A percentile compares a stretch with the other conserved stretches of the same genome.
Conservation (phyloP, 2,329 filamentous ascomycete species). For the Rutstroemia sp. region DNA sequence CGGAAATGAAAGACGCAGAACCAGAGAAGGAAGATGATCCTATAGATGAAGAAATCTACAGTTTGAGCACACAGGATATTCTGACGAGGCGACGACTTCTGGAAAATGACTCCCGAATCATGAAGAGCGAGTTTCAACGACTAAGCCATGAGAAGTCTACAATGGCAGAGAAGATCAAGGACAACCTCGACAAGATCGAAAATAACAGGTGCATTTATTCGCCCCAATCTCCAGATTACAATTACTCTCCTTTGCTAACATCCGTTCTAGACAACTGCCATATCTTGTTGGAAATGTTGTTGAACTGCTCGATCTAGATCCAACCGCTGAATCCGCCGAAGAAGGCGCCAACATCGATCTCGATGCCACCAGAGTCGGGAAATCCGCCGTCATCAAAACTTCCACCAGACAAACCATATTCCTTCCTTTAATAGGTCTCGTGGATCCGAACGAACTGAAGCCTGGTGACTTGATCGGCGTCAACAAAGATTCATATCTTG, state of each 20-base stretch:
- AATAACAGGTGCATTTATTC: slow-evolving; percentile 73
- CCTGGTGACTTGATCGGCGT: slow-evolving; percentile 95
- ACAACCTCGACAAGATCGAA: slow-evolving; percentile 97
- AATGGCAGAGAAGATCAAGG: slow-evolving; percentile 99
- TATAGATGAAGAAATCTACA: slow-evolving; percentile 88
- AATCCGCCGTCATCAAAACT: slow-evolving; percentile 98
- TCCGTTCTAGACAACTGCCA: slow-evolving; percentile 69
- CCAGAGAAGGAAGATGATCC: slow-evolving; percentile 69
- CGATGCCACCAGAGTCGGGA: slow-evolving; percentile 92
- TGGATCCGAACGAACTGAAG: slow-evolving; percentile 91
- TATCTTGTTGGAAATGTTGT: slow-evolving; percentile 99
- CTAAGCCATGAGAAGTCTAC: slow-evolving; percentile 90
- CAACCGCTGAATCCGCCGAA: slow-evolving; percentile 89
- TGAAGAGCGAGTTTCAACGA: slow-evolving; percentile 94
- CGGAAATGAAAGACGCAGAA: slow-evolving; percentile 84
- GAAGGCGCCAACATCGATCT: slow-evolving; percentile 98
- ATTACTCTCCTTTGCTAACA: slow-evolving; percentile 5
- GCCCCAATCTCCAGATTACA: neutral
- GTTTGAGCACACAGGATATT: slow-evolving; percentile 90
- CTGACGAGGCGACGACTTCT: slow-evolving; percentile 82
- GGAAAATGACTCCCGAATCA: slow-evolving; percentile 96
- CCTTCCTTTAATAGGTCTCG: slow-evolving; percentile 90
- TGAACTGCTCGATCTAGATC: slow-evolving; percentile 92
- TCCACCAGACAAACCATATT: slow-evolving; percentile 98
- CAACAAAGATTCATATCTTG: slow-evolving; percentile 97